These are phyloP conservation scores for Francoa sonchifolia DNA, from an alignment of 441 rosid species.

Conservation along the genomic window DNA sequence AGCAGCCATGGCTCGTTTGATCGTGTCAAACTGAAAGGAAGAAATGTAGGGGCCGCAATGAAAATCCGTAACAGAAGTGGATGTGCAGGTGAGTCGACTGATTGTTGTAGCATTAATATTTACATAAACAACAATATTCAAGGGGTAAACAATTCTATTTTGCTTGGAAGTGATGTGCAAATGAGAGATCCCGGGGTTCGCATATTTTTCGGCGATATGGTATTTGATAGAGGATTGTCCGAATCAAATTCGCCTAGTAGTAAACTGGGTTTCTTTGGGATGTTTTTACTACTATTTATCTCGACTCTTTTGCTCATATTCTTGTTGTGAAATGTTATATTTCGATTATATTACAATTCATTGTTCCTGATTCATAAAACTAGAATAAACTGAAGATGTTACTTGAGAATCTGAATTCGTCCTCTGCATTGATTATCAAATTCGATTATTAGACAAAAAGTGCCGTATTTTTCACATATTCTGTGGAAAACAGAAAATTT, in stretches of 20 bases:
- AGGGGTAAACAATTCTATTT: slow-evolving; percentile 40
- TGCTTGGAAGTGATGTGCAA: slow-evolving; percentile 42
- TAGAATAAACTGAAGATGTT: too few relatives aligned
- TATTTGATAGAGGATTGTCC: slow-evolving; percentile 7
- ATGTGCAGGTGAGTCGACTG: slow-evolving; percentile 20
- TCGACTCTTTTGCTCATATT: slow-evolving; percentile 10
- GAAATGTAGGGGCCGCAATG: slow-evolving; percentile 56
- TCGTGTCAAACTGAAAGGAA: slow-evolving; percentile 40
- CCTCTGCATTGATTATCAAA: too few relatives aligned
- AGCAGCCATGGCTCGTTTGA: slow-evolving; percentile 12
- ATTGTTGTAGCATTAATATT: slow-evolving; percentile 56
- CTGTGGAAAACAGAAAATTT: too few relatives aligned
- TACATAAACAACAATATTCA: slow-evolving; percentile 61
- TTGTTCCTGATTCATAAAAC: too few relatives aligned
- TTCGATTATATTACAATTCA: too few relatives aligned
- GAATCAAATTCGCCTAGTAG: neutral
- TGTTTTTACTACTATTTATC: slow-evolving; percentile 18
- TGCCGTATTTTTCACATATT: too few relatives aligned
- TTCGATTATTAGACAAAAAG: too few relatives aligned
- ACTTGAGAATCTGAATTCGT: too few relatives aligned
- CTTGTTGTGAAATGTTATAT: too few relatives aligned
- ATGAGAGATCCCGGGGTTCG: slow-evolving; percentile 58
- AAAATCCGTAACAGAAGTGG: slow-evolving; percentile 19
- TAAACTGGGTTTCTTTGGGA: slow-evolving; percentile 13
- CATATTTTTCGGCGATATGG: slow-evolving; percentile 30